Base-by-base conservation (phyloP, 257 asterid genomes). In the Fraxinus americana region DNA sequence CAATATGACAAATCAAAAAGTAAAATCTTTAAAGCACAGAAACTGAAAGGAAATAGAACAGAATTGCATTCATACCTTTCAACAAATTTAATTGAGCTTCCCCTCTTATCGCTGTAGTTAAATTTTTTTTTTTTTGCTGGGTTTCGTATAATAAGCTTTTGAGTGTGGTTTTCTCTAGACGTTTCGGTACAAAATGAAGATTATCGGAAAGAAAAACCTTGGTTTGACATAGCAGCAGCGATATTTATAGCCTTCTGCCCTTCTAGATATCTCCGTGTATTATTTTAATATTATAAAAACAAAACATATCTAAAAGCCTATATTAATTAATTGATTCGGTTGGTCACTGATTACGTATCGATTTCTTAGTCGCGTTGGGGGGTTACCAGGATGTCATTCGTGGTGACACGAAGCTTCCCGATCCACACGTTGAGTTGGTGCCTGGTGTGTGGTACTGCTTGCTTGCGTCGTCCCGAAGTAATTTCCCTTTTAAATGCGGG, bases 171-270 rank as follows among this genome's bases (percentile, higher is more conserved):
- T 75, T 67, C 4, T 54, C 19, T 38, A 30, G 48, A 36, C 70
- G 35, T 50, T 2, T 19, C 23, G 77, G 6, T 21, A 3, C 13
- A 21, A 59, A 13, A 0, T 34, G 35, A 65, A 36, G 32, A 52
- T 11, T 1, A 21, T 12, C 54, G 11, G 19, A 12, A 41, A 19
- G 6, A 25, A 23, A 72, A 77, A 67, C 57, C 78, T 27, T 0
- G 0, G 0, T 0, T 0, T 0, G 2, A 19, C 3, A 29, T 0
- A 32, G 74, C 72, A 27, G 72, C 21, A 41, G 71, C 73, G 11
- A 5, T 86, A 86, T 83, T 88, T 88, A 86, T 88, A 88, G 84
- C 76, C 81, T 84, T 34, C 36, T 34, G 36, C 36, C 36, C 5
- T 34, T 84, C 84, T 78, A 72, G 86, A 88, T 84, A 81, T 83